These are phyloP conservation scores for Paraleonurus japonicus DNA, from an alignment of 257 asterid genomes.

Conservation along the genomic window DNA sequence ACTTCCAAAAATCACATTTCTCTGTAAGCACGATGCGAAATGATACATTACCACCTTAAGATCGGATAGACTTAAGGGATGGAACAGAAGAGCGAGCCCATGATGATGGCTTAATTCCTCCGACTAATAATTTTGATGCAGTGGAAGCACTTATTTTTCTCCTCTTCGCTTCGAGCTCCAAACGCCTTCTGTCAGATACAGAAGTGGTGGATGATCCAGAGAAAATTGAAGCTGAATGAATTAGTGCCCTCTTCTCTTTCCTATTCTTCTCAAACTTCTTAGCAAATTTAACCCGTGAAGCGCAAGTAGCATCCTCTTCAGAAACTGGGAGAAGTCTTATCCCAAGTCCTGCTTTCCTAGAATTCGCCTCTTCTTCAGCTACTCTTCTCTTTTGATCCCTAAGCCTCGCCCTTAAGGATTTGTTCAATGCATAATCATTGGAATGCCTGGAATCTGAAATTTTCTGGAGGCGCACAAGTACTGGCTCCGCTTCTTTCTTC, in stretches of 20 bases:
- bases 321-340: conserved; percentile 74
- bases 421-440: conserved; percentile 85
- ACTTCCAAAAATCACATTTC: background rate
- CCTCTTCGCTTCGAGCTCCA: conserved; percentile 80
- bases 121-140: conserved; percentile 67
- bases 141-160: conserved; percentile 64
- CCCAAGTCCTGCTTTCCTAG: conserved; percentile 76
- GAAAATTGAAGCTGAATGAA: conserved; percentile 74
- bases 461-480: conserved; percentile 81
- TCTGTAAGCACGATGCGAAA: background rate
- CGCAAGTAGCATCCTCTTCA: conserved; percentile 66
- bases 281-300: conserved; percentile 63
- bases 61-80: conserved; percentile 25
- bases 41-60: background rate
- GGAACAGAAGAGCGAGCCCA: conserved; percentile 43
- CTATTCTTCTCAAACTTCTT: conserved; percentile 61
- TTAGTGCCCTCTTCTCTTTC: conserved; percentile 77
- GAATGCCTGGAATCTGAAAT: conserved; percentile 81
- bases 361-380: conserved; percentile 76
- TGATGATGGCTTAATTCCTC: conserved; percentile 74
- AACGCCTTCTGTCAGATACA: conserved; percentile 35
- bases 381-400: conserved; percentile 89
- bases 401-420: conserved; percentile 65
- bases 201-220: conserved; percentile 57
- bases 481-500: conserved; percentile 94